phyloP scores from a whole-genome alignment of 225 moss, liverwort and hornwort species.

The Antitrichia curtipendula region DNA sequence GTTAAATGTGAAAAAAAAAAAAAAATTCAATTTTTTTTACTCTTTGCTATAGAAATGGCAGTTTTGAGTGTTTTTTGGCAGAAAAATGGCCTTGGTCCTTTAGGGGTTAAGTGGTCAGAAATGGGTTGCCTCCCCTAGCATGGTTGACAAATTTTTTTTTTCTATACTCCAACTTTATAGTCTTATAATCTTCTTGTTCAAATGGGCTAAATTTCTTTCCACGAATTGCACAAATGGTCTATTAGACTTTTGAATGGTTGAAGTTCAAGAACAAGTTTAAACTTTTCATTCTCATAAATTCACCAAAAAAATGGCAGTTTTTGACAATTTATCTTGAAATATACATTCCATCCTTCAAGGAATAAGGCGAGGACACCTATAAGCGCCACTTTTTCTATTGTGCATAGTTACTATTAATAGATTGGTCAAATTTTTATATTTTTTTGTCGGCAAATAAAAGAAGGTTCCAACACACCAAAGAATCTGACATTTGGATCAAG shows the following conservation, averaged over 20 bases:
- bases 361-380: fast-evolving
- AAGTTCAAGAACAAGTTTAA: background rate
- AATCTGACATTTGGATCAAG: background rate
- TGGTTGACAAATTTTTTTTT: too few relatives aligned
- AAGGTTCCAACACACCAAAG: background rate
- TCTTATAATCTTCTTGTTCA: too few relatives aligned
- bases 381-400: background rate
- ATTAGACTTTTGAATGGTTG: background rate
- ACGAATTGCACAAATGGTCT: background rate
- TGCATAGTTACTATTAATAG: background rate
- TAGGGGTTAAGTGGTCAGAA: too few relatives aligned
- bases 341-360: background rate
- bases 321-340: background rate
- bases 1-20: too few relatives aligned
- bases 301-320: background rate
- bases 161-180: too few relatives aligned
- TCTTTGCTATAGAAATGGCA: too few relatives aligned
- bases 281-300: background rate
- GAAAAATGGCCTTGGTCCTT: too few relatives aligned
- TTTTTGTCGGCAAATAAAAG: background rate
- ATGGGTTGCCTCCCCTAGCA: too few relatives aligned
- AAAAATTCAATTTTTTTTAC: too few relatives aligned
- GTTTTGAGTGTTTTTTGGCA: too few relatives aligned
- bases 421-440: background rate
- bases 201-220: background rate